Percentiles rank a stretch among this genome's conserved stretches.
phyloP scores from a whole-genome alignment of 2,329 filamentous ascomycete species.

The Magnaporthales sp. region DNA sequence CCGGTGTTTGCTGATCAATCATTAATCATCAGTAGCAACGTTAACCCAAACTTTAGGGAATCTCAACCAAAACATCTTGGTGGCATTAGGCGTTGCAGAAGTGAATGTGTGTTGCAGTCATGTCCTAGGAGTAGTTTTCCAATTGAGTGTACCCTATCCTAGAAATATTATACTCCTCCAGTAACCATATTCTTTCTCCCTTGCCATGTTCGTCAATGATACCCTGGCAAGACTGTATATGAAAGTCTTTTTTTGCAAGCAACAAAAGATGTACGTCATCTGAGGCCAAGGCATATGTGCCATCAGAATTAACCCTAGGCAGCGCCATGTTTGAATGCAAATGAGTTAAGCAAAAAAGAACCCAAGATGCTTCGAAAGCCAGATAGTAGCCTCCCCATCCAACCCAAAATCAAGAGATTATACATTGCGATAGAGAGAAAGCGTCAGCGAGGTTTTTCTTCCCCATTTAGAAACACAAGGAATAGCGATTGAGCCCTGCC shows the following conservation, averaged over 20 bases:
- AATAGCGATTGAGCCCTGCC: not conserved
- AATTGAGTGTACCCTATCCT: not conserved
- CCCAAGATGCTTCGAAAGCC: not conserved
- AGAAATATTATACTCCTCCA: not conserved
- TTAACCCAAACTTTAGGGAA: not conserved
- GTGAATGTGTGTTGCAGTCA: not conserved
- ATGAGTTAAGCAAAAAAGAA: not conserved
- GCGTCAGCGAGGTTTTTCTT: conserved; percentile 2
- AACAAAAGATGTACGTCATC: not conserved
- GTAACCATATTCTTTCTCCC: not conserved
- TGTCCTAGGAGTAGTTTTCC: not conserved
- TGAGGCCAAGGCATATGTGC: not conserved
- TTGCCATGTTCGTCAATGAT: not conserved
- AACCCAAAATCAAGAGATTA: conserved; percentile 17
- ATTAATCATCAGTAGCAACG: not conserved
- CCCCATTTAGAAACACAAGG: not conserved
- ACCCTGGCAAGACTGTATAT: not conserved
- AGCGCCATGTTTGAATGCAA: not conserved
- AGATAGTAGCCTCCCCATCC: not conserved
- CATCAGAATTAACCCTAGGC: not conserved
- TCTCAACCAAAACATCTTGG: not conserved
- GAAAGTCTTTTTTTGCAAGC: not conserved
- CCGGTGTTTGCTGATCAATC: not conserved
- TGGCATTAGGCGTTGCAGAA: not conserved
- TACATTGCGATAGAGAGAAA: conserved; percentile 24